Percentiles rank a stretch among this genome's conserved stretches.
These are phyloP conservation scores for Pseudocercospora pini-densiflorae DNA, from an alignment of 2,329 filamentous ascomycete genomes.

Conservation along the genomic window DNA sequence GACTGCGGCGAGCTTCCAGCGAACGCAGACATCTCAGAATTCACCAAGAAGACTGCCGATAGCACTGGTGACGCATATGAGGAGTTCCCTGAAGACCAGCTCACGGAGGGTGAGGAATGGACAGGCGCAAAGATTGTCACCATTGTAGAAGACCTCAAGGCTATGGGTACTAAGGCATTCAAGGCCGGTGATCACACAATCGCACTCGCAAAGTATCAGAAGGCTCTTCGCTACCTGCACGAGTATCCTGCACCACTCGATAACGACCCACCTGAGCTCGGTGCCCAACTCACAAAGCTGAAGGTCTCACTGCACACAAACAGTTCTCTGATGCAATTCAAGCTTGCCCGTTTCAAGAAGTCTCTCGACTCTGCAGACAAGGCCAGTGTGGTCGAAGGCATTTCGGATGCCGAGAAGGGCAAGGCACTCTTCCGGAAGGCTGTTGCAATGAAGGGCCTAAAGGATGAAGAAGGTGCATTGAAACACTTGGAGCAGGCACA, in stretches of 20 bases:
- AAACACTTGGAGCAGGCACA: slow-evolving; percentile 49
- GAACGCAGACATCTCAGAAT: slow-evolving; percentile 69
- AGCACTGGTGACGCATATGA: slow-evolving; percentile 88
- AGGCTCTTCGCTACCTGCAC: slow-evolving; percentile 86
- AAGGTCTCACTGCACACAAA: slow-evolving; percentile 90
- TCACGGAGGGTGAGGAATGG: slow-evolving; percentile 58
- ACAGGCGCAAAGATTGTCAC: slow-evolving; percentile 71
- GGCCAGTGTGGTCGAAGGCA: slow-evolving; percentile 69
- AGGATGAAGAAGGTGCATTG: slow-evolving; percentile 79
- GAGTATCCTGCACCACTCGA: slow-evolving; percentile 75
- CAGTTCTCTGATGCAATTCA: slow-evolving; percentile 81
- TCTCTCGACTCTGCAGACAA: slow-evolving; percentile 71
- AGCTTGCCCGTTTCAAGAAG: slow-evolving; percentile 73
- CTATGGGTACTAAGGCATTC: slow-evolving; percentile 90
- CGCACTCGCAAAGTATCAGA: slow-evolving; percentile 91
- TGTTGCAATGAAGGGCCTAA: slow-evolving; percentile 72
- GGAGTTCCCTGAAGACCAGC: slow-evolving; percentile 90
- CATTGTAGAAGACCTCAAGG: slow-evolving; percentile 85
- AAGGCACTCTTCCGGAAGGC: slow-evolving; percentile 89
- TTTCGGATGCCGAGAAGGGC: slow-evolving; percentile 76
- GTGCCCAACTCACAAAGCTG: slow-evolving; percentile 69
- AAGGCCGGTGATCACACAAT: slow-evolving; percentile 73
- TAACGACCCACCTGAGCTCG: slow-evolving; percentile 70
- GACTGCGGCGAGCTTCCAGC: slow-evolving; percentile 83
- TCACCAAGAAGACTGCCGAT: slow-evolving; percentile 73